Base-by-base conservation (phyloP, 768 basidiomycete species). In the Gautieria morchelliformis region DNA sequence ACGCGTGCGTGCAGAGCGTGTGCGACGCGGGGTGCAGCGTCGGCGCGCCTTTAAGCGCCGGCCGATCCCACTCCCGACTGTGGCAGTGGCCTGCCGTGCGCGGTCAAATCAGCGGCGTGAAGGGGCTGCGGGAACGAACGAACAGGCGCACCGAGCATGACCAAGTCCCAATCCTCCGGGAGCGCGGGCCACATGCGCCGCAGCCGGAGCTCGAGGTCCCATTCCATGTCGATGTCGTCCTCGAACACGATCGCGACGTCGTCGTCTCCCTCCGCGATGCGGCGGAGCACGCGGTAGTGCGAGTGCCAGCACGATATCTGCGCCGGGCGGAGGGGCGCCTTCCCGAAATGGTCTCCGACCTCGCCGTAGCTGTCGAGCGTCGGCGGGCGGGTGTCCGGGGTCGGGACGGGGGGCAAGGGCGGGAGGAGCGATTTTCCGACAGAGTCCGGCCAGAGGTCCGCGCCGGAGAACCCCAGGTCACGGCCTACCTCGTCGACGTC, bases 161-260 rank as follows among this genome's bases (percentile, higher is more conserved):
- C 46, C 12, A 57, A 20, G 22, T 57, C 56, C 56, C 56, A 57
- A 22, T 35, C 48, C 4, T 19, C 22, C 1, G 42, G 35, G 0
- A 57, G 32, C 10, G 56, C 56, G 1, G 19, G 7, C 56, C 56
- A 57, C 56, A 57, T 57, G 2, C 22, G 10, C 30, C 46, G 22
- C 19, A 57, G 45, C 10, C 56, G 11, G 5, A 2, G 32, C 15
- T 47, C 35, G 27, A 57, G 47, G 22, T 57, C 56, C 56, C 56
- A 57, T 35, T 57, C 56, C 56, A 57, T 57, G 46, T 57, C 56
- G 12, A 57, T 49, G 14, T 57, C 56, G 22, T 57, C 56, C 48
- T 57, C 56, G 14, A 57, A 57, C 8, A 57, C 30, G 33, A 57
- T 57, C 7, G 46, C 56, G 17, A 49, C 48, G 24, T 45, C 44